These are phyloP conservation scores for Cryptosporidium ryanae DNA, from an alignment of 169 alveolate species.

Conservation along the genomic window DNA sequence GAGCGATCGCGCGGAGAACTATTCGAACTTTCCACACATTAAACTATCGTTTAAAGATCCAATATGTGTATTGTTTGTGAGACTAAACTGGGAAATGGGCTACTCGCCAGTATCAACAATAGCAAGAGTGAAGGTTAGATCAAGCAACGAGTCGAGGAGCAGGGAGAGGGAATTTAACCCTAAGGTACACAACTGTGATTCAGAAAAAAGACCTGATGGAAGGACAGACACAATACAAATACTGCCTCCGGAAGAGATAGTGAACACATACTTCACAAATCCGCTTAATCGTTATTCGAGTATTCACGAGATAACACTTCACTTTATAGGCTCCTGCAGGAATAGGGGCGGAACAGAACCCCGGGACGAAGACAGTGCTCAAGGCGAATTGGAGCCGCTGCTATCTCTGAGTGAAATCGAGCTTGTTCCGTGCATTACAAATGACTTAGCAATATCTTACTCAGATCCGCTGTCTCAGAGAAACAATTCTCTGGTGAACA, in stretches of 20 bases:
- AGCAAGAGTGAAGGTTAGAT: neutral
- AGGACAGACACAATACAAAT: conserved; percentile 54
- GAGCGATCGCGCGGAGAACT: neutral
- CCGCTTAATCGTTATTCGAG: conserved; percentile 43
- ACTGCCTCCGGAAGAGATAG: conserved; percentile 72
- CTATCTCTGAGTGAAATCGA: conserved; percentile 31
- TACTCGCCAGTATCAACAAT: conserved; percentile 56
- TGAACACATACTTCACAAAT: conserved; percentile 41
- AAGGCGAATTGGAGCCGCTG: neutral
- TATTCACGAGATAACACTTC: conserved; percentile 24
- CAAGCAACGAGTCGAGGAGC: neutral
- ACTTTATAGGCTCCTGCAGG: conserved; percentile 46
- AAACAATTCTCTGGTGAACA: conserved; percentile 12
- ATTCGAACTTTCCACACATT: conserved; percentile 51
- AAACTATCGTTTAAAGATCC: conserved; percentile 19
- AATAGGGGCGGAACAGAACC: neutral
- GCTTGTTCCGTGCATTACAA: conserved; percentile 39
- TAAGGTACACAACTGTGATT: conserved; percentile 21
- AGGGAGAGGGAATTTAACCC: conserved; percentile 27
- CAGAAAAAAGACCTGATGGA: neutral
- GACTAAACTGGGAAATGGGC: conserved; percentile 11
- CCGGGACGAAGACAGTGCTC: neutral
- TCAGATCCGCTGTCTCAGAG: conserved; percentile 49
- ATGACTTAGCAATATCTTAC: conserved; percentile 50
- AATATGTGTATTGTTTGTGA: conserved; percentile 35